Percentiles rank a stretch among this genome's conserved stretches.
phyloP scores from a whole-genome alignment of 129 eudicot species.

The Tagetes patula region DNA sequence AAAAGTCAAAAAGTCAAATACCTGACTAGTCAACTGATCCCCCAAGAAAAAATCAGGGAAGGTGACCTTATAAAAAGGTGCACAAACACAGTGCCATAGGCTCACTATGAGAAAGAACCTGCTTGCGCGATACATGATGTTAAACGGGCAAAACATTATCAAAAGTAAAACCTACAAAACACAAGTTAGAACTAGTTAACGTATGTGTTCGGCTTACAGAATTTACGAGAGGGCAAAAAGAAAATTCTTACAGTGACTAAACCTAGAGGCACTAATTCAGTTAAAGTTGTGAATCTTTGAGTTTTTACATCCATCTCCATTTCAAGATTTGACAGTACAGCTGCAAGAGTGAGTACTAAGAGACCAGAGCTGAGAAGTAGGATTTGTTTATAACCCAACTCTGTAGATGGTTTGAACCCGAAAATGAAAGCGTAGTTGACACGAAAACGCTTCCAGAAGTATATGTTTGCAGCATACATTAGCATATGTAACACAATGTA shows the following conservation, averaged over 20 bases:
- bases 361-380: conserved; percentile 67
- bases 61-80: conserved; percentile 35
- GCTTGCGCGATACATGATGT: conserved; percentile 37
- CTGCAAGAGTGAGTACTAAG: conserved; percentile 66
- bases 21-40: conserved; percentile 43
- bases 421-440: conserved; percentile 66
- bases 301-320: conserved; percentile 63
- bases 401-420: conserved; percentile 55
- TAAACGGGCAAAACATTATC: conserved; percentile 34
- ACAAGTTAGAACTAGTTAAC: conserved; percentile 3
- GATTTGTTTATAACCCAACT: conserved; percentile 61
- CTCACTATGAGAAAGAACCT: conserved; percentile 31
- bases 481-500: conserved; percentile 65
- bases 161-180: conserved; percentile 47
- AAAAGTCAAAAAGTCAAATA: conserved; percentile 2
- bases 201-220: background rate
- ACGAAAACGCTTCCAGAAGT: conserved; percentile 65
- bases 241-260: conserved; percentile 47
- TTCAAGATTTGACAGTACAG: conserved; percentile 61
- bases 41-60: conserved; percentile 38
- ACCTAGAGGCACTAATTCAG: conserved; percentile 57
- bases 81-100: conserved; percentile 31
- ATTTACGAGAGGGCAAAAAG: background rate
- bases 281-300: conserved; percentile 33
- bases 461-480: conserved; percentile 53